Base-by-base conservation (phyloP, 257 asterid species). In the Jacaranda mimosifolia region DNA sequence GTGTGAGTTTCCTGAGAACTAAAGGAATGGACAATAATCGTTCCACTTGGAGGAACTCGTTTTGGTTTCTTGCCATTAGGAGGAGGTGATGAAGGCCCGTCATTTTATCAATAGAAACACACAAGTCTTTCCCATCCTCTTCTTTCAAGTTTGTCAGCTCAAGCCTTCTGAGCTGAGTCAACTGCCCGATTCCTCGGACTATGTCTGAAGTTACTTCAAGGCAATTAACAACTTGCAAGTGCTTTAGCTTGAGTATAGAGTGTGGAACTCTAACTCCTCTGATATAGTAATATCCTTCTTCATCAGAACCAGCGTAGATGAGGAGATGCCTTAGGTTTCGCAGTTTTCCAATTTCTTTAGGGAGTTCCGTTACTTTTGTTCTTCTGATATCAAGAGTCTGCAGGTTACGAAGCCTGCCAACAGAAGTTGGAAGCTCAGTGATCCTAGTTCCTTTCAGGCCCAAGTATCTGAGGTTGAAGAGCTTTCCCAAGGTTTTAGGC, bases 161-260 rank as follows among this genome's bases (percentile, higher is more conserved):
- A 4, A 84, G 68, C 45, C 80, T 77, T 56, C 73, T 77, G 36
- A 84, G 83, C 52, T 84, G 81, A 11, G 75, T 38, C 88, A 84
- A 42, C 43, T 39, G 51, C 40, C 77, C 26, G 6, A 83, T 36
- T 14, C 48, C 36, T 56, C 19, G 56, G 36, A 78, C 67, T 39
- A 76, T 21, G 4, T 77, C 83, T 0, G 72, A 52, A 6, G 68
- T 63, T 17, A 80, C 78, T 63, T 65, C 63, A 9, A 82, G 9
- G 63, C 79, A 67, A 42, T 76, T 48, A 13, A 80, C 26, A 9
- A 80, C 85, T 55, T 73, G 87, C 32, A 83, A 48, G 48, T 84
- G 71, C 81, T 74, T 69, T 64, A 81, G 10, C 74, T 69, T 78
- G 42, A 70, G 60, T 15, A 84, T 55, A 12, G 68, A 74, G 17